phyloP scores from a whole-genome alignment of 345 rosid species.

The Murraya koenigii region DNA sequence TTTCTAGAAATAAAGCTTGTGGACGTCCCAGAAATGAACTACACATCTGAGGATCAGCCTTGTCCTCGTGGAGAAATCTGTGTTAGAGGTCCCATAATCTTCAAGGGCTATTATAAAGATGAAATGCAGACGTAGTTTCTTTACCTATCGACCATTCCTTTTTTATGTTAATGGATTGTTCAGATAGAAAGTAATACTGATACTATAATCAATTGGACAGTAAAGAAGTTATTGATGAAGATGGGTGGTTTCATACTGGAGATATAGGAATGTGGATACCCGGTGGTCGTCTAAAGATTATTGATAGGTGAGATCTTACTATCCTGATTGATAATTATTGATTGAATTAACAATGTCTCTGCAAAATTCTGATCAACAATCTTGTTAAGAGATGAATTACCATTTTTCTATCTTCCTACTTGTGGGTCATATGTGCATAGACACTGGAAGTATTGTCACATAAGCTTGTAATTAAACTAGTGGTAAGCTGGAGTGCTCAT shows the following conservation, averaged over 20 bases:
- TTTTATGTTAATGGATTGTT: slow-evolving; percentile 6
- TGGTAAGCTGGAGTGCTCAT: background rate
- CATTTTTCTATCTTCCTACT: background rate
- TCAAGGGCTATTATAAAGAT: slow-evolving; percentile 85
- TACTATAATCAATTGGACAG: slow-evolving; percentile 38
- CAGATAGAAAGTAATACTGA: background rate
- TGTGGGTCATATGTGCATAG: background rate
- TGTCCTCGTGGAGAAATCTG: slow-evolving; percentile 97
- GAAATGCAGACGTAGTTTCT: slow-evolving; percentile 79
- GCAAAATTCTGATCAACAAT: background rate
- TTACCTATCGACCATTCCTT: slow-evolving; percentile 6
- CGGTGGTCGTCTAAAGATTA: slow-evolving; percentile 93
- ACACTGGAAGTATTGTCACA: background rate
- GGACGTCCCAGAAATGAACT: slow-evolving; percentile 96
- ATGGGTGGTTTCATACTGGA: slow-evolving; percentile 97
- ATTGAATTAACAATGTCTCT: background rate
- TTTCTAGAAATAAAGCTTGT: slow-evolving; percentile 89
- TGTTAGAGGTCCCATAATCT: slow-evolving; percentile 87
- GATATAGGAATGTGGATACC: slow-evolving; percentile 90
- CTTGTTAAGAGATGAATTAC: background rate
- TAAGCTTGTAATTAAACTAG: background rate
- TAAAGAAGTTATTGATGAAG: slow-evolving; percentile 87
- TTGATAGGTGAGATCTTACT: slow-evolving; percentile 62
- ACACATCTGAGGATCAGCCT: slow-evolving; percentile 82
- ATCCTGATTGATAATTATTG: background rate